Evolutionary conservation across 1,139 yeast species (phyloP).

Genomic region (Cylindricascospora bacillispora): DNA sequence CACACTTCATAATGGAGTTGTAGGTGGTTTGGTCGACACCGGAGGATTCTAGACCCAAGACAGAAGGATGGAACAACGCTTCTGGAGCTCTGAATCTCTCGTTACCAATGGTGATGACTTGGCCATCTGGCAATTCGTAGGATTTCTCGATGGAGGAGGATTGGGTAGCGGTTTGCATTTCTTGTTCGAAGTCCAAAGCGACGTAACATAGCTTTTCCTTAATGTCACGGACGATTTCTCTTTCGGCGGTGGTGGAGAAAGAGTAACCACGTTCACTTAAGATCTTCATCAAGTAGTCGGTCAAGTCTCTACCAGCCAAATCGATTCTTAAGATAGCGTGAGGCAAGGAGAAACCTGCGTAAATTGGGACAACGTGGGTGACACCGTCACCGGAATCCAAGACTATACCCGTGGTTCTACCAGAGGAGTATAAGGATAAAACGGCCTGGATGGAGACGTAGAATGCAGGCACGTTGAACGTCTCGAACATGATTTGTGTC

Average conservation of each 20-base stretch:
- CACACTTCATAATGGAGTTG: slow-evolving; percentile 99
- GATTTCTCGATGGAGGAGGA: slow-evolving; percentile 97
- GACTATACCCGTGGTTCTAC: slow-evolving; percentile 99
- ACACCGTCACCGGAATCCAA: slow-evolving; percentile 99
- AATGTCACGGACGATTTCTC: slow-evolving; percentile 98
- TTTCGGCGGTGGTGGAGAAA: slow-evolving; percentile 98
- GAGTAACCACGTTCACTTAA: slow-evolving; percentile 97
- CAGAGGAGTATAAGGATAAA: slow-evolving; percentile 93
- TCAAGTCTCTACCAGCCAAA: slow-evolving; percentile 98
- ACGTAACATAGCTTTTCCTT: slow-evolving; percentile 98
- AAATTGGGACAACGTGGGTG: slow-evolving; percentile 99
- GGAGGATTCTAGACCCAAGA: slow-evolving; percentile 94
- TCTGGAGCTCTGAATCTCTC: slow-evolving; percentile 99
- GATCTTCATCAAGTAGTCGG: slow-evolving; percentile 97
- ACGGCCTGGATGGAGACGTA: slow-evolving; percentile 99
- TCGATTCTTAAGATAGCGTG: slow-evolving; percentile 98
- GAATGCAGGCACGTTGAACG: slow-evolving; percentile 98
- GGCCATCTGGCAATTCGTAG: slow-evolving; percentile 99
- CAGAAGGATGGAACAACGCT: slow-evolving; percentile 98
- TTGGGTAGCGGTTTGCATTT: slow-evolving; percentile 98
- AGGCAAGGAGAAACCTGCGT: slow-evolving; percentile 98
- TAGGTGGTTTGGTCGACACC: slow-evolving; percentile 99
- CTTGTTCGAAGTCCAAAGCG: slow-evolving; percentile 93
- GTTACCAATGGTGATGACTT: slow-evolving; percentile 98
- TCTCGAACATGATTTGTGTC: slow-evolving; percentile 98